Evolutionary conservation across 306 rosid species (phyloP).

Genomic region (Cucurbita pepo): DNA sequence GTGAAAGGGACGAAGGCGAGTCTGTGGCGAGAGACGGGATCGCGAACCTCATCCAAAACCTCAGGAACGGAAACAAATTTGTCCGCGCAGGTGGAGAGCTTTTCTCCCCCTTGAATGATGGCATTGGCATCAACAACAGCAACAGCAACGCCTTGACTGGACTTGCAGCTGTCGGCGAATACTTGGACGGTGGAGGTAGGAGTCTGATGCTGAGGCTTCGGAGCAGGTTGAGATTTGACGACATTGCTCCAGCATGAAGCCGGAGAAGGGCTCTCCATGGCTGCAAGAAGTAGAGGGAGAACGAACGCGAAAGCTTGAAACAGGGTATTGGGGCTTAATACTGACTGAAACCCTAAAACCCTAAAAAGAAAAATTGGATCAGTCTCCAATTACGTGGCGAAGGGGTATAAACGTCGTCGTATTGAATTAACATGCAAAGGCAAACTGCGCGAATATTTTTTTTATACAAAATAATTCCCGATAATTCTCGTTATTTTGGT

Average conservation of each 20-base stretch:
- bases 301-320: neutral
- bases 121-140: slow-evolving; percentile 80
- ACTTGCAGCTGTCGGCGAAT: slow-evolving; percentile 39
- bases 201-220: slow-evolving; percentile 21
- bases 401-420: neutral
- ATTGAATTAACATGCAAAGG: too few species aligned
- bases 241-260: slow-evolving; percentile 44
- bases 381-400: neutral
- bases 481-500: too few species aligned
- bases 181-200: slow-evolving; percentile 13
- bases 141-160: slow-evolving; percentile 44
- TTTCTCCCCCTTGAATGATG: slow-evolving; percentile 55
- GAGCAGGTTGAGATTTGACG: slow-evolving; percentile 33
- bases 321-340: neutral
- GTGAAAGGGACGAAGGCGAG: slow-evolving; percentile 60
- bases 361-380: neutral
- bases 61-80: slow-evolving; percentile 59
- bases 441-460: too few species aligned
- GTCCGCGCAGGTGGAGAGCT: slow-evolving; percentile 46
- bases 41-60: slow-evolving; percentile 72
- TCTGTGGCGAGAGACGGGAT: slow-evolving; percentile 80
- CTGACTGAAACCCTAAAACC: neutral
- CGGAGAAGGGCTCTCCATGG: slow-evolving; percentile 3
- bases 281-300: neutral
- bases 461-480: too few species aligned